Evolutionary conservation across 1,284 basidiomycete genomes (phyloP), one percentile per base, ranked within the genome.

Genomic region (Apiotrichum veenhuisii): DNA sequence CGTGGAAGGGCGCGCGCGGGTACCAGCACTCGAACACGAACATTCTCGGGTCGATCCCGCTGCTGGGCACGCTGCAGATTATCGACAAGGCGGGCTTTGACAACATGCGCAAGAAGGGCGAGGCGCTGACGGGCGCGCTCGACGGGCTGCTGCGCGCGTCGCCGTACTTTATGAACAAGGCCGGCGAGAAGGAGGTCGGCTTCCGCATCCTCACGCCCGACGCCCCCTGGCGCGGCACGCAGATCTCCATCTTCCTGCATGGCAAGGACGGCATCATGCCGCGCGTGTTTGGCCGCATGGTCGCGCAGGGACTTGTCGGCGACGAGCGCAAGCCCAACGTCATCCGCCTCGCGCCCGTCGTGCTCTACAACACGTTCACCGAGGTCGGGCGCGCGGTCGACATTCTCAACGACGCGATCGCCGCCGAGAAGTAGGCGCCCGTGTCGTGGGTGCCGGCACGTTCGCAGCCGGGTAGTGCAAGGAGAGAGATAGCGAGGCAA

Each of bases 11-110:
- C 48, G 96, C 96, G 1, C 88, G 91, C 71, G 94, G 94, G 33
- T 98, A 89, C 80, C 92, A 97, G 73, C 88, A 94, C 74, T 96
- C 92, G 27, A 97, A 96, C 77, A 93, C 95, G 3, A 87, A 85
- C 57, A 85, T 89, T 41, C 80, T 98, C 56, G 84, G 86, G 47
- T 82, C 88, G 2, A 87, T 86, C 55, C 83, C 91, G 4, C 82
- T 96, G 10, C 80, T 91, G 23, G 89, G 91, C 3, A 86, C 89
- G 40, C 81, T 96, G 27, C 82, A 88, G 69, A 75, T 89, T n/a
- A 88, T 95, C 77, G 81, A 87, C 43, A 81, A 83, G 65, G 89
- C 88, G 37, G 87, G 88, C 77, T 87, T 94, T 79, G 66, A 64
- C 12, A 78, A 83, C 18, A 71, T 95, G 38, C 81, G 91, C 36